Base-by-base conservation (phyloP, 805 yeast genomes). In the Wickerhamiella siamensis region DNA sequence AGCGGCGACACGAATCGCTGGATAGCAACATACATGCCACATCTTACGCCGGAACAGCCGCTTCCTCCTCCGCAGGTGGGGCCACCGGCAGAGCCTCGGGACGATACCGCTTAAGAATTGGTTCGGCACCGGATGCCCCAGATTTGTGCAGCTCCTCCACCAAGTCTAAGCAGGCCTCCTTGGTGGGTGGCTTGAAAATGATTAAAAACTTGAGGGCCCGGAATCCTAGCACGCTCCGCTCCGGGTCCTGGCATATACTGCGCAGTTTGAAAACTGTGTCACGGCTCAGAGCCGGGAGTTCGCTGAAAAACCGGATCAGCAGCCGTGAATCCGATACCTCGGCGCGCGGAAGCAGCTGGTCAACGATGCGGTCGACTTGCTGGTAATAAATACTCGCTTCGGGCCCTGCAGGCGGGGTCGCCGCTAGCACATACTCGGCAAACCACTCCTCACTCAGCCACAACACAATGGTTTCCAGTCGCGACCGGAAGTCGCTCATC, bases 361-460 rank as follows among this genome's bases (percentile, higher is more conserved):
- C 95, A 38, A 91, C 60, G 0, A 84, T 70, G 43, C 71, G 74
- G 4, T 70, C 67, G 0, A 88, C 73, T 80, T 94, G 84, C 43
- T 67, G 65, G 43, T 71, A 59, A 58, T 91, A 91, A 10, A 38
- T 33, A 6, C 24, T 4, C 54, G 77, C 80, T 41, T 71, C 63
- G 61, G 73, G 75, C 86, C 94, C 83, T 58, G 87, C 95, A 59
- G 84, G 95, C 51, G 79, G 82, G 43, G 84, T 63, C 95, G 96
- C 87, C 48, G 79, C 86, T 8, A 86, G 70, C 4, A 57, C 53
- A 9, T 52, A 49, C 53, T 78, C 82, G 38, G 74, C 66, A 61
- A 74, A 77, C 93, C 95, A 91, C 59, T 91, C 98, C 61, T 91
- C 98, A 53, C 81, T 87, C 42, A 91, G 63, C 99, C 99, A 91